Evolutionary conservation across 2,329 filamentous ascomycete species (phyloP).

Genomic region (Xylaria sp.): DNA sequence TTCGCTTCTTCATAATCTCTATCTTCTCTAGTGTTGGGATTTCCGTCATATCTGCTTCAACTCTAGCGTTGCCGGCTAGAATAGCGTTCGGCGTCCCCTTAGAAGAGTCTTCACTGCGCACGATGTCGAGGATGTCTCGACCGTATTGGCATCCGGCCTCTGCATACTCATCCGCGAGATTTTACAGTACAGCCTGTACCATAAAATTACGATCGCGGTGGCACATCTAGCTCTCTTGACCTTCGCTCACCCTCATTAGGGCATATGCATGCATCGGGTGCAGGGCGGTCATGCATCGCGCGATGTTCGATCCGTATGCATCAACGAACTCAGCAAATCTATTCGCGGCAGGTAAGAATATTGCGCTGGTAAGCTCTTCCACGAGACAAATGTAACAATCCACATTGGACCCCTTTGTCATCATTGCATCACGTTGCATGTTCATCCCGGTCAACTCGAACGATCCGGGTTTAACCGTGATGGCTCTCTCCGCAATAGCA

Average conservation of each 20-base stretch:
- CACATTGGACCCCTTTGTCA: slow-evolving; percentile 9
- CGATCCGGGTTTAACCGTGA: slow-evolving; percentile 7
- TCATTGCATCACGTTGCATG: slow-evolving; percentile 5
- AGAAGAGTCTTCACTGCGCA: slow-evolving; percentile 11
- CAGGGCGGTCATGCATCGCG: slow-evolving; percentile 1
- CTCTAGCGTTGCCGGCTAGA: slow-evolving; percentile 9
- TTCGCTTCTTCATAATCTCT: slow-evolving; percentile 16
- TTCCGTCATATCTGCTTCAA: slow-evolving; percentile 22
- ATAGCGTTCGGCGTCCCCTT: slow-evolving; percentile 4
- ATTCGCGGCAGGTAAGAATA: slow-evolving; percentile 5
- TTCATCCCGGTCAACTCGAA: slow-evolving; percentile 11
- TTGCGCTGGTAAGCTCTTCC: not conserved
- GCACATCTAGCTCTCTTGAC: slow-evolving; percentile 4
- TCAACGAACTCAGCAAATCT: slow-evolving; percentile 15
- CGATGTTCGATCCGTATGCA: not conserved
- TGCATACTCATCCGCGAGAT: slow-evolving; percentile 2
- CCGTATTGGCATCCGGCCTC: slow-evolving; percentile 12
- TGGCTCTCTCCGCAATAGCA: not conserved
- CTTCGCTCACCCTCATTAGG: not conserved
- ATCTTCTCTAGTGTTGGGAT: slow-evolving; percentile 19
- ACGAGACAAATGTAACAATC: slow-evolving; percentile 24
- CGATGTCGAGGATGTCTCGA: slow-evolving; percentile 16
- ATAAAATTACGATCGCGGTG: slow-evolving; percentile 9
- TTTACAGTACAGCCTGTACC: not conserved
- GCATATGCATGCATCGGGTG: not conserved